These are phyloP conservation scores for Monosporozyma aerobia DNA, from an alignment of 805 yeast genomes.

Conservation along the genomic window DNA sequence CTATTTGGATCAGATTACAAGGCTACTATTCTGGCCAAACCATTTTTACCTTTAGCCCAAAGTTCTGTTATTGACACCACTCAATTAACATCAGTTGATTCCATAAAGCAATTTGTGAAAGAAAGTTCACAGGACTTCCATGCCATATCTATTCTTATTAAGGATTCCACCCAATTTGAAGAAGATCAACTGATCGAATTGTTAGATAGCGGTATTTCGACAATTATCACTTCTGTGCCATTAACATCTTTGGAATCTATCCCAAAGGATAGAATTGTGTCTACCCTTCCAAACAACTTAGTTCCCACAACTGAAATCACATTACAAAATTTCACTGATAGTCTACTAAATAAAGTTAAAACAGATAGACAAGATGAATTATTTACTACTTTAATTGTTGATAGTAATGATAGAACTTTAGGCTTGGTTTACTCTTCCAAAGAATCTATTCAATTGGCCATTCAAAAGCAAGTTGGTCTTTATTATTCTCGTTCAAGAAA, in stretches of 20 bases:
- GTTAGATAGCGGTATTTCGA: constrained; percentile 52
- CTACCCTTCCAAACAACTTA: not conserved
- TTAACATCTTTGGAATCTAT: constrained; percentile 30
- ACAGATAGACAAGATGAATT: constrained; percentile 86
- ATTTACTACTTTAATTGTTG: constrained; percentile 75
- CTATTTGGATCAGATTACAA: constrained; percentile 17
- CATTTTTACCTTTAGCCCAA: constrained; percentile 21
- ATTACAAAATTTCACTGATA: constrained; percentile 10
- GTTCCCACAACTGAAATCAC: constrained; percentile 11
- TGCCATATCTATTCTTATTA: constrained; percentile 23
- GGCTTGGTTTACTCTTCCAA: constrained; percentile 88
- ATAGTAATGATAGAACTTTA: constrained; percentile 56
- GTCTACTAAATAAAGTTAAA: constrained; percentile 41
- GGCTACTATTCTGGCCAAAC: constrained; percentile 9
- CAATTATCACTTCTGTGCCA: constrained; percentile 27
- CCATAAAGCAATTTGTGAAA: constrained; percentile 12
- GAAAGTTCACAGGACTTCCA: constrained; percentile 9
- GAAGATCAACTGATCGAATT: constrained; percentile 42
- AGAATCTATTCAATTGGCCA: constrained; percentile 74
- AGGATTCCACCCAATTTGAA: constrained; percentile 15
- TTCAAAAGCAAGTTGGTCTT: constrained; percentile 76
- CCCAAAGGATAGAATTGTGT: constrained; percentile 40
- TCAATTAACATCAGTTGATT: constrained; percentile 11
- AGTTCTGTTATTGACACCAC: constrained; percentile 21
- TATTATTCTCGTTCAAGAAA: constrained; percentile 82